Conservation (phyloP, 805 yeast genomes). For the Metschnikowia peoriensis region DNA sequence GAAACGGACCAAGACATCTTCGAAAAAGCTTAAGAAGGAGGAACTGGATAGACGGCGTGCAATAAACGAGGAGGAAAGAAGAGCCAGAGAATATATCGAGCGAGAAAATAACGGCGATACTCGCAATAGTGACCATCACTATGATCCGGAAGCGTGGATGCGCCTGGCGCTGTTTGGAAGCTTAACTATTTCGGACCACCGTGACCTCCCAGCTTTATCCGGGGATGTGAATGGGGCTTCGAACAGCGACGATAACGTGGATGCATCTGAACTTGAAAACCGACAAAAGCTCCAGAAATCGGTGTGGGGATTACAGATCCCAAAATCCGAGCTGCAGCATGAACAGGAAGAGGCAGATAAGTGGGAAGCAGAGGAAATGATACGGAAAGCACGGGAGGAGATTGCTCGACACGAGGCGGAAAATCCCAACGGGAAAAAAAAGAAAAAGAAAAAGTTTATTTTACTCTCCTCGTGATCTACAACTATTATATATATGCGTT, state of each 20-base stretch:
- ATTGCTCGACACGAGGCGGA: conserved; percentile 30
- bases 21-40: conserved; percentile 52
- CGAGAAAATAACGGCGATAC: conserved; percentile 48
- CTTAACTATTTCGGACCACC: conserved; percentile 36
- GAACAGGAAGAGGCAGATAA: conserved; percentile 38
- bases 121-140: conserved; percentile 2
- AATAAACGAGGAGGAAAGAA: conserved; percentile 55
- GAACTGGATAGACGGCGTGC: conserved; percentile 59
- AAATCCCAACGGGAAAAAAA: conserved; percentile 27
- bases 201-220: conserved; percentile 35
- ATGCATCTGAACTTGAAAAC: conserved; percentile 8
- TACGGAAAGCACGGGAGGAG: conserved; percentile 50
- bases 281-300: conserved; percentile 31
- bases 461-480: conserved; percentile 24
- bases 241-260: conserved; percentile 6
- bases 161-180: conserved; percentile 29
- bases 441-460: conserved; percentile 47
- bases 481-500: not conserved
- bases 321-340: conserved; percentile 36
- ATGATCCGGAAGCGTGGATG: conserved; percentile 19
- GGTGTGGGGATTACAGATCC: conserved; percentile 75
- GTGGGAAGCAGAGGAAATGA: conserved; percentile 51
- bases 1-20: conserved; percentile 53
- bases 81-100: conserved; percentile 57
- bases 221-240: conserved; percentile 5